A percentile compares a stretch with the other conserved stretches of the same genome.
Evolutionary conservation across 345 rosid genomes (phyloP).

Genomic region (Rhodomyrtus tomentosa): DNA sequence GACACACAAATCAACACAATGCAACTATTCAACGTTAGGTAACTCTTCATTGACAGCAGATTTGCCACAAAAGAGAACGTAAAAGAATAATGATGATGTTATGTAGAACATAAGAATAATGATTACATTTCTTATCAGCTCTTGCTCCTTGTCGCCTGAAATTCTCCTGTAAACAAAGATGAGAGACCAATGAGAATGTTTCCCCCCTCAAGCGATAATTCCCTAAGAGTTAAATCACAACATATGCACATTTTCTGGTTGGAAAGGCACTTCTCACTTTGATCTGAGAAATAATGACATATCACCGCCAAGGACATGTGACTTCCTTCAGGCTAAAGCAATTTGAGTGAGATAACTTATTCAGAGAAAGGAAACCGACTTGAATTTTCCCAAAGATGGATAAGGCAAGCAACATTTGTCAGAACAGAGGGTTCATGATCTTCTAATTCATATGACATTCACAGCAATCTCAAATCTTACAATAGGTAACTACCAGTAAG

Average conservation of each 20-base stretch:
- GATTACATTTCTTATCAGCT: conserved; percentile 32
- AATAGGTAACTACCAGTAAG: neutral
- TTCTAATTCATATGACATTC: neutral
- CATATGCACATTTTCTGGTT: neutral
- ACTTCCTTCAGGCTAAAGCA: neutral
- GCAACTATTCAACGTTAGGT: neutral
- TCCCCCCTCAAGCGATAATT: neutral
- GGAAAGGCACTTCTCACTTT: neutral
- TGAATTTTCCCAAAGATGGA: neutral
- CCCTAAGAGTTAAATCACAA: neutral
- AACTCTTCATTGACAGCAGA: neutral
- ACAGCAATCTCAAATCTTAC: neutral
- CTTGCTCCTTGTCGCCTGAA: conserved; percentile 15
- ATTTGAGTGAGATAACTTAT: neutral
- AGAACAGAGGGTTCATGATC: neutral
- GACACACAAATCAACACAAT: neutral
- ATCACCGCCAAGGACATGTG: neutral
- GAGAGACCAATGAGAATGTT: neutral
- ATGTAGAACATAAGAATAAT: neutral
- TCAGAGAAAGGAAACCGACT: neutral
- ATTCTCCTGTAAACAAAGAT: conserved; percentile 27
- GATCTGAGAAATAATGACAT: neutral
- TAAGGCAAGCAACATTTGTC: no score
- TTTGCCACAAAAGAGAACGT: neutral
- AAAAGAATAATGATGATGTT: neutral